Percentiles rank a stretch among this genome's conserved stretches.
These are phyloP conservation scores for Aureoboletus auriporus DNA, from an alignment of 768 basidiomycete genomes.

Conservation along the genomic window DNA sequence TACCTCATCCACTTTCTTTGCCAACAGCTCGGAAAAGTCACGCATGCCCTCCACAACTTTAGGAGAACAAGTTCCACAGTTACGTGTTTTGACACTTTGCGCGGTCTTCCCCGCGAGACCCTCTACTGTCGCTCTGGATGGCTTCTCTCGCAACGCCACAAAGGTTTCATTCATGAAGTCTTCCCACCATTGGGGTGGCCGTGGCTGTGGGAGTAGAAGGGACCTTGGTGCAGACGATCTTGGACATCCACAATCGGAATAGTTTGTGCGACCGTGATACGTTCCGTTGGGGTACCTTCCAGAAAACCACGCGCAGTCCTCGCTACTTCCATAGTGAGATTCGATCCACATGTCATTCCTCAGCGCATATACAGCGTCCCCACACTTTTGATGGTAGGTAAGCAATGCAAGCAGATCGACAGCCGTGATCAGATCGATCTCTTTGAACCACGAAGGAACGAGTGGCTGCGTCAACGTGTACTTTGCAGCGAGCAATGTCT, in stretches of 20 bases:
- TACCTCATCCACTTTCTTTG: conserved; percentile 2
- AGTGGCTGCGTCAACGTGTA: conserved; percentile 26
- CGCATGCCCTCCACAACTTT: not conserved
- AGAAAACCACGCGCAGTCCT: conserved; percentile 6
- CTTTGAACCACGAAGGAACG: conserved; percentile 20
- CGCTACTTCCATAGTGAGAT: conserved; percentile 7
- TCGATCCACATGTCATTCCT: conserved; percentile 13
- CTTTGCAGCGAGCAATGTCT: conserved; percentile 27
- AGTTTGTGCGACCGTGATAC: not conserved
- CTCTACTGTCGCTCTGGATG: conserved; percentile 9
- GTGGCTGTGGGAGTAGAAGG: not conserved
- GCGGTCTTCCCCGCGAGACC: not conserved
- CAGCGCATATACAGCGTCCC: conserved; percentile 8
- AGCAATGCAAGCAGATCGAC: conserved; percentile 22
- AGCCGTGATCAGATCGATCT: conserved; percentile 27
- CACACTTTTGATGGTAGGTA: conserved; percentile 16
- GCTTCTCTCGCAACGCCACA: conserved; percentile 13
- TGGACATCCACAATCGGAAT: not conserved
- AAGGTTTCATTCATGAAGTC: conserved; percentile 15
- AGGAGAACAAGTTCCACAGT: not conserved
- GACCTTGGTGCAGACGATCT: not conserved
- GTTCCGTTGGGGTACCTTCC: not conserved
- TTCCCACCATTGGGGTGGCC: conserved; percentile 19
- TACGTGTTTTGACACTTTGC: not conserved
- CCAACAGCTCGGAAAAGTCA: conserved; percentile 17